phyloP scores from a whole-genome alignment of 2,329 filamentous ascomycete species.

The Colletotrichum magnum region DNA sequence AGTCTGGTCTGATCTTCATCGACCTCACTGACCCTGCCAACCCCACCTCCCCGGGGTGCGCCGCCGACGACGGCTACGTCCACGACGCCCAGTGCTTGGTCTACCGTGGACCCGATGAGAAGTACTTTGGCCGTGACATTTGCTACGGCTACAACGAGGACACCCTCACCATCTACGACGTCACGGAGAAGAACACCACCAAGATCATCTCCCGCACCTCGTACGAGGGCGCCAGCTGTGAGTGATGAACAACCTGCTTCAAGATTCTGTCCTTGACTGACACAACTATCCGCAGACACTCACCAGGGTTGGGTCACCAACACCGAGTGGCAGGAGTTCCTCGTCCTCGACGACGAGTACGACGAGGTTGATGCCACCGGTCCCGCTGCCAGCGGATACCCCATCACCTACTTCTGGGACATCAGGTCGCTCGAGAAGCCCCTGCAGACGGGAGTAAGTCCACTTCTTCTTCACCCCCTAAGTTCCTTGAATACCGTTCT shows the following conservation, averaged over 20 bases:
- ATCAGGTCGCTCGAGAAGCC: conserved; percentile 57
- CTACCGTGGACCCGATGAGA: conserved; percentile 62
- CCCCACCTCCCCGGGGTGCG: conserved; percentile 62
- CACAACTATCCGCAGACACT: conserved; percentile 55
- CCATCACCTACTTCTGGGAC: conserved; percentile 64
- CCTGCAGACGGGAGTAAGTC: conserved; percentile 52
- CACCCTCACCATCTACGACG: conserved; percentile 64
- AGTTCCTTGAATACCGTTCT: too few species aligned
- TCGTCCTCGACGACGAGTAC: conserved; percentile 56
- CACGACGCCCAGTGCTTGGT: conserved; percentile 66
- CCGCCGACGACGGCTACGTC: conserved; percentile 62
- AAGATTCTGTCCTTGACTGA: background rate
- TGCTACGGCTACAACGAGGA: conserved; percentile 69
- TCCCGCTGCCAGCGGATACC: conserved; percentile 55
- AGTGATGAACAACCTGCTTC: background rate
- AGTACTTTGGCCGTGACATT: conserved; percentile 61
- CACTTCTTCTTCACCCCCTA: too few species aligned
- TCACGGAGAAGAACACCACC: conserved; percentile 61
- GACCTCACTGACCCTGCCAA: conserved; percentile 66
- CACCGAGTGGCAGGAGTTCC: conserved; percentile 55
- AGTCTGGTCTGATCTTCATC: conserved; percentile 66
- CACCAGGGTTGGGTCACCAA: conserved; percentile 69
- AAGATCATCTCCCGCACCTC: conserved; percentile 66
- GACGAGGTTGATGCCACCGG: conserved; percentile 59
- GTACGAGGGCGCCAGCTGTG: conserved; percentile 61